Conservation (phyloP, 805 yeast genomes). For the Cyberlindnera maclurae region DNA sequence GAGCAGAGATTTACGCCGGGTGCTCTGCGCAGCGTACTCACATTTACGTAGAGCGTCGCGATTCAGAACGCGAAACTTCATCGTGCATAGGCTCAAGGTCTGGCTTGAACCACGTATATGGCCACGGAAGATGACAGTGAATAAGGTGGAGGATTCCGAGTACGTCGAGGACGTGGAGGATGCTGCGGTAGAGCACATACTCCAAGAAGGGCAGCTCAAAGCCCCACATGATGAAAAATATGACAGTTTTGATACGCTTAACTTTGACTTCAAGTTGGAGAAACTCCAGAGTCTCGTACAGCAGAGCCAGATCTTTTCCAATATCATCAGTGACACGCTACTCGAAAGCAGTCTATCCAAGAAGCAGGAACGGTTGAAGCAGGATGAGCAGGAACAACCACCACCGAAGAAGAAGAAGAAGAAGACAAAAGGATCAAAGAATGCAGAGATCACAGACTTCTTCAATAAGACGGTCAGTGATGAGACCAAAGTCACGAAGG, state of each 20-base stretch:
- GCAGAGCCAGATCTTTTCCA: conserved; percentile 80
- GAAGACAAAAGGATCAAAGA: conserved; percentile 17
- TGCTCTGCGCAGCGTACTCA: too few species aligned
- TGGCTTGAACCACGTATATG: too few species aligned
- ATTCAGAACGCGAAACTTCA: too few species aligned
- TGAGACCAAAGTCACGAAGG: conserved; percentile 20
- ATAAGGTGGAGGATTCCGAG: not conserved
- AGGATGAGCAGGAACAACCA: conserved; percentile 8
- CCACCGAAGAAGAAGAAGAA: conserved; percentile 14
- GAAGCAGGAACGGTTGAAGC: conserved; percentile 14
- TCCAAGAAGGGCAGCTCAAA: conserved; percentile 8
- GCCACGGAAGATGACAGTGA: not conserved
- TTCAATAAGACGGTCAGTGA: conserved; percentile 11
- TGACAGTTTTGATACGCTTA: conserved; percentile 31
- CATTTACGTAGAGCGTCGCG: too few species aligned
- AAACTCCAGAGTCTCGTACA: conserved; percentile 72
- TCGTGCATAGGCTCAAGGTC: too few species aligned
- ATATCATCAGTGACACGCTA: conserved; percentile 77
- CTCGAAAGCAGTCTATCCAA: conserved; percentile 39
- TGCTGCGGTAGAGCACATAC: conserved; percentile 12
- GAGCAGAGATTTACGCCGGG: too few species aligned
- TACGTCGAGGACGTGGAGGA: conserved; percentile 13
- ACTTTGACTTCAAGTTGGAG: conserved; percentile 52
- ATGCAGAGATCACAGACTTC: conserved; percentile 20
- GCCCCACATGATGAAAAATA: conserved; percentile 8